These are phyloP conservation scores for Xanthoconium purpureum DNA, from an alignment of 768 basidiomycete genomes.

Conservation along the genomic window DNA sequence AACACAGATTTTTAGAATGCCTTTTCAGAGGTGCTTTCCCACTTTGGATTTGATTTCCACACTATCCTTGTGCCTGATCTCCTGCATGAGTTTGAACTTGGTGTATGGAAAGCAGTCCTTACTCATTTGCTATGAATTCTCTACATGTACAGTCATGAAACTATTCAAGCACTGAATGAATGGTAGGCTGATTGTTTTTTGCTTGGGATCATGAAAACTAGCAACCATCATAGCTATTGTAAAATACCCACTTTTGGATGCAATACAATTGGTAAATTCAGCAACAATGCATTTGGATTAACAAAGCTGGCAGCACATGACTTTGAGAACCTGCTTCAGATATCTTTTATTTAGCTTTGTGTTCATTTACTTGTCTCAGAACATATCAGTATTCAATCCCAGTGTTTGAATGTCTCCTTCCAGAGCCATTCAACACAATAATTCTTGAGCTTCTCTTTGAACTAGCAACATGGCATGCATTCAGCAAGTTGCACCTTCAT, in stretches of 20 bases:
- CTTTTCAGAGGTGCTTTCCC: slow-evolving; percentile 23
- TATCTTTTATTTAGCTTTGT: neutral
- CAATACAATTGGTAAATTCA: slow-evolving; percentile 31
- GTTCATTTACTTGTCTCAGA: neutral
- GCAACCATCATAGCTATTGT: neutral
- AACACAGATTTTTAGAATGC: slow-evolving; percentile 24
- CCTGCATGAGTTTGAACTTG: neutral
- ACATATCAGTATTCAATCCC: slow-evolving; percentile 33
- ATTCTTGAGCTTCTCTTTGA: slow-evolving; percentile 14
- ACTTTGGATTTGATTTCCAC: slow-evolving; percentile 26
- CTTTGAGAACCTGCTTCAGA: slow-evolving; percentile 40
- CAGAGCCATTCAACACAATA: slow-evolving; percentile 8
- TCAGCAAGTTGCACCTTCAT: slow-evolving; percentile 28
- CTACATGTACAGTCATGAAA: neutral
- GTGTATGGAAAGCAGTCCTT: neutral
- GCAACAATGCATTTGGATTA: slow-evolving; percentile 32
- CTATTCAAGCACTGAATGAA: slow-evolving; percentile 15
- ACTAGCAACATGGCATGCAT: slow-evolving; percentile 21
- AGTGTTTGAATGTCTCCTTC: slow-evolving; percentile 31
- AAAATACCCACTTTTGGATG: slow-evolving; percentile 32
- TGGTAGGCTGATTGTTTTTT: slow-evolving; percentile 10
- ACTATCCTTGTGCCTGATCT: slow-evolving; percentile 29
- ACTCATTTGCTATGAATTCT: neutral
- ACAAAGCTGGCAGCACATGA: slow-evolving; percentile 36
- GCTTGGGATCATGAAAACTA: neutral